Conservation (phyloP, 345 rosid species). For the Trapa bicornis region DNA sequence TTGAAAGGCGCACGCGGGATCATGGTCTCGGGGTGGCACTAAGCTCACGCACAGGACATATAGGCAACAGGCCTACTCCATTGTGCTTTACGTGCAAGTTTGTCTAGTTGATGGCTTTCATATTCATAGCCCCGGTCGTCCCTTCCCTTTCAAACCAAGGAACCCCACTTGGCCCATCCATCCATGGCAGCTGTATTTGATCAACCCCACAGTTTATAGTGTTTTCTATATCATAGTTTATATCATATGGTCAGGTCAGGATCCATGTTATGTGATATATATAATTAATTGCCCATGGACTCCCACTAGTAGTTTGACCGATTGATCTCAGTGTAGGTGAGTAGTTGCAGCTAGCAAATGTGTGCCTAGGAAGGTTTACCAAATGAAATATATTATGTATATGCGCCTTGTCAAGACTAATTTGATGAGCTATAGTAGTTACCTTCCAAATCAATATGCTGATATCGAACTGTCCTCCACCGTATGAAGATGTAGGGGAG, state of each 20-base stretch:
- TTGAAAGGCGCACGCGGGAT: constrained; percentile 17
- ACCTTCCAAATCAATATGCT: constrained; percentile 97
- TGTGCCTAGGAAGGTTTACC: neutral
- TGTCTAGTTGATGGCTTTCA: neutral
- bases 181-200: neutral
- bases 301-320: no score
- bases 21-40: constrained; percentile 5
- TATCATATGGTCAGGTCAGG: no score
- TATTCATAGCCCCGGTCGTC: neutral
- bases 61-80: neutral
- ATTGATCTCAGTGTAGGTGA: neutral
- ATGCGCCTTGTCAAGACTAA: no score
- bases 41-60: neutral
- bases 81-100: constrained; percentile 1
- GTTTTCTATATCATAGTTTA: no score
- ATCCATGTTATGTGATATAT: no score
- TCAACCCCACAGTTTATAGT: neutral
- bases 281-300: no score
- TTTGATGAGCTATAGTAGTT: neutral
- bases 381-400: neutral
- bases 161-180: neutral
- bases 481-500: constrained; percentile 80
- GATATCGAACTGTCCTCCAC: constrained; percentile 84
- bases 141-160: neutral
- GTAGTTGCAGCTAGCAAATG: neutral